Percentiles rank a stretch among this genome's conserved stretches.
Evolutionary conservation across 352 stramenopile species (phyloP).

Genomic region (Phytophthora cactorum): DNA sequence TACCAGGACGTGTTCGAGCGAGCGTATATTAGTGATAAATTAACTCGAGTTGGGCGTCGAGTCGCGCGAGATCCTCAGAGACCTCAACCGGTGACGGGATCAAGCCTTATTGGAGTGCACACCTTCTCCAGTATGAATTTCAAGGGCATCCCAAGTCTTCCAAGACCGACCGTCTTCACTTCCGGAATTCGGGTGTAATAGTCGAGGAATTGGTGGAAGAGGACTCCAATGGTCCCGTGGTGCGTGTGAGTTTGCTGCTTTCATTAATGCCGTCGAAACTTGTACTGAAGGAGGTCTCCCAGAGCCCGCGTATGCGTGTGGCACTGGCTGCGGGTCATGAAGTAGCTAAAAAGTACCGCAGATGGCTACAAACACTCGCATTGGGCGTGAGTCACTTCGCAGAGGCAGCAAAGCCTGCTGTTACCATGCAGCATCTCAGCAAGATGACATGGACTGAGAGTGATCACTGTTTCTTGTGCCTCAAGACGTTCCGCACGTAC

Average conservation of each 20-base stretch:
- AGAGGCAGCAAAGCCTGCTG: constrained; percentile 33
- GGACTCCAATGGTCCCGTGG: constrained; percentile 33
- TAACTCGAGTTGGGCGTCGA: constrained; percentile 36
- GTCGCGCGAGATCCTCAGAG: constrained; percentile 24
- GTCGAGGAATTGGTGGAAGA: constrained; percentile 47
- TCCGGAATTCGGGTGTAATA: constrained; percentile 65
- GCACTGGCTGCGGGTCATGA: constrained; percentile 29
- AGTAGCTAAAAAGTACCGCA: constrained; percentile 55
- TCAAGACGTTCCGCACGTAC: constrained; percentile 68
- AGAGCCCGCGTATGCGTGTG: constrained; percentile 41
- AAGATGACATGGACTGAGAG: constrained; percentile 57
- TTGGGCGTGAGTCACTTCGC: constrained; percentile 47
- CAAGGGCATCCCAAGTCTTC: constrained; percentile 54
- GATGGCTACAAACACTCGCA: constrained; percentile 61
- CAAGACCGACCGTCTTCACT: constrained; percentile 57
- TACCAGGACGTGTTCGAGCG: constrained; percentile 73
- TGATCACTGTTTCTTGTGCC: constrained; percentile 61
- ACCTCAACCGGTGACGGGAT: constrained; percentile 18
- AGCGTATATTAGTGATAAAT: constrained; percentile 28
- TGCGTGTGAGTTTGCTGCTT: constrained; percentile 62
- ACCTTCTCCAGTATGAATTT: constrained; percentile 72
- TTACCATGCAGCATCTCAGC: constrained; percentile 30
- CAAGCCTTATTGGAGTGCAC: constrained; percentile 57
- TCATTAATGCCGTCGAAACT: constrained; percentile 56
- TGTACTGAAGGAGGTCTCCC: constrained; percentile 46